Percentiles rank a stretch among this genome's conserved stretches.
phyloP scores from a whole-genome alignment of 495 filamentous ascomycete species.

The Beverwykella pulmonaria region DNA sequence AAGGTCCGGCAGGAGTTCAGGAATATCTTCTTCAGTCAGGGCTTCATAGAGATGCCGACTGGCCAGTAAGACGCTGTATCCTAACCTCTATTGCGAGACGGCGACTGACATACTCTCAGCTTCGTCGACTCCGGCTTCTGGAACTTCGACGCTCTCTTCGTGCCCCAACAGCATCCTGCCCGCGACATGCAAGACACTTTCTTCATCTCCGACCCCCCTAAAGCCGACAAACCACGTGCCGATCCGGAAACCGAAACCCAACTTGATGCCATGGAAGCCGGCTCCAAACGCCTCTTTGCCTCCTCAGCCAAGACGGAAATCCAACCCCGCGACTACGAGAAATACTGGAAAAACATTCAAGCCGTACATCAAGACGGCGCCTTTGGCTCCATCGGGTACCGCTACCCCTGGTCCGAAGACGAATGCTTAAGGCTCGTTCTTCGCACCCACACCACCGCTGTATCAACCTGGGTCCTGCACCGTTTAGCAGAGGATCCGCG shows the following conservation, averaged over 20 bases:
- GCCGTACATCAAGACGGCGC: conserved; percentile 83
- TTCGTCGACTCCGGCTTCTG: conserved; percentile 97
- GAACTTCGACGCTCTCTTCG: conserved; percentile 97
- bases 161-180: conserved; percentile 96
- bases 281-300: conserved; percentile 39
- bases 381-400: conserved; percentile 91
- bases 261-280: conserved; percentile 46
- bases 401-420: conserved; percentile 88
- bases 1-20: conserved; percentile 94
- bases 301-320: conserved; percentile 44
- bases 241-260: conserved; percentile 56
- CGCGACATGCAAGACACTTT: conserved; percentile 97
- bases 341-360: conserved; percentile 83
- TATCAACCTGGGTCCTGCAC: conserved; percentile 84
- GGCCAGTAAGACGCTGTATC: conserved; percentile 50
- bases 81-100: background rate
- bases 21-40: conserved; percentile 95
- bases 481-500: conserved; percentile 78
- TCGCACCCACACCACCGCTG: conserved; percentile 92
- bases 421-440: conserved; percentile 88
- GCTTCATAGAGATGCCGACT: conserved; percentile 84
- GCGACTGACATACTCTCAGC: conserved; percentile 44
- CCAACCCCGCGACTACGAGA: conserved; percentile 65
- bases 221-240: conserved; percentile 73
- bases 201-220: conserved; percentile 87